These are phyloP conservation scores for Citrus medica DNA, from an alignment of 345 rosid genomes.

Conservation along the genomic window DNA sequence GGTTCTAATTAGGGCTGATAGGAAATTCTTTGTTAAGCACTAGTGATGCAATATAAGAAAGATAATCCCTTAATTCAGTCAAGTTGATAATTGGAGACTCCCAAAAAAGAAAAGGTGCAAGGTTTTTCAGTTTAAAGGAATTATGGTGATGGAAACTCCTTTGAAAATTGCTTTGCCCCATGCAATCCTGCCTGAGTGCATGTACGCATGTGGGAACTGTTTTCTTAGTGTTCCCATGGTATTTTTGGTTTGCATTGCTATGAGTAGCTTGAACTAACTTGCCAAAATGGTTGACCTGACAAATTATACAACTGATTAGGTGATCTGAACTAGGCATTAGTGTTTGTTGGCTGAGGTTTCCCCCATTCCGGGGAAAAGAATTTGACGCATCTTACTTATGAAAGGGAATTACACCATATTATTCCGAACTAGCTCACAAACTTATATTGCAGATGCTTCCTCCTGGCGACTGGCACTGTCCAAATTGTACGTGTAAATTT, in stretches of 20 bases:
- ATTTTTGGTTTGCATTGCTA: background rate
- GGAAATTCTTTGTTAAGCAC: background rate
- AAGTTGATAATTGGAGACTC: background rate
- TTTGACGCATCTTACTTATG: slow-evolving; percentile 2
- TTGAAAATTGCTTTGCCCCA: background rate
- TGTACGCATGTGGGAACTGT: background rate
- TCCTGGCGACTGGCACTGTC: slow-evolving; percentile 89
- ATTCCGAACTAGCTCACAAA: background rate
- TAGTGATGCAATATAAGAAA: background rate
- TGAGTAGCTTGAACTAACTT: background rate
- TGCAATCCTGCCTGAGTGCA: background rate
- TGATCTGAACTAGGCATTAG: slow-evolving; percentile 6
- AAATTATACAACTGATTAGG: background rate
- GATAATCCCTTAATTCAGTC: background rate
- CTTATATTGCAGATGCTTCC: slow-evolving; percentile 69
- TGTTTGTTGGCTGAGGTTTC: background rate
- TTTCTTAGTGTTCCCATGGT: background rate
- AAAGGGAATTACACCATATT: background rate
- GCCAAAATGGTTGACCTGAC: background rate
- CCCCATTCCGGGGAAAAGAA: background rate
- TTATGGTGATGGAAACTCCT: background rate
- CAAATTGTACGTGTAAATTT: slow-evolving; percentile 88
- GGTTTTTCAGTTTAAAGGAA: background rate
- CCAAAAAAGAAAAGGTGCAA: background rate
- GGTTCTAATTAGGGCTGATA: background rate